A percentile compares a stretch with the other conserved stretches of the same genome.
Evolutionary conservation across 768 basidiomycete species (phyloP).

Genomic region (Podaxis pistillaris): DNA sequence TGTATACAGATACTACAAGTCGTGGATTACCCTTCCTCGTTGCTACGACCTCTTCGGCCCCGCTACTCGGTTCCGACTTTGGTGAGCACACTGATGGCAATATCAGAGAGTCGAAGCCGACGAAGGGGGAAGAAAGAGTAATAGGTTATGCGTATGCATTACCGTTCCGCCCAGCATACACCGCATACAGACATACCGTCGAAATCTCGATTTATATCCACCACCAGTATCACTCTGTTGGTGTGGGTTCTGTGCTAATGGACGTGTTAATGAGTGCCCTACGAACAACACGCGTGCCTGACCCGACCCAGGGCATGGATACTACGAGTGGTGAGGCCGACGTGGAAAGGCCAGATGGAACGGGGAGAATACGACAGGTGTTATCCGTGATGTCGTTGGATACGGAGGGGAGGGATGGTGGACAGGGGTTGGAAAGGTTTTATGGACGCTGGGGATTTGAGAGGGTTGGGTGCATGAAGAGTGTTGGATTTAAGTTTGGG

Average conservation of each 20-base stretch:
- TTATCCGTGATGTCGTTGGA: conserved; percentile 22
- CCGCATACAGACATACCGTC: conserved; percentile 22
- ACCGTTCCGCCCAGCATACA: conserved; percentile 19
- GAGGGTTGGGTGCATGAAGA: conserved; percentile 20
- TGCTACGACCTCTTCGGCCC: not conserved
- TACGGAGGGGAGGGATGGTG: conserved; percentile 14
- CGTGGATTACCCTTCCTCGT: not conserved
- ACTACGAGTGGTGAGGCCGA: not conserved
- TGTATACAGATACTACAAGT: not conserved
- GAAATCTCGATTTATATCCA: conserved; percentile 23
- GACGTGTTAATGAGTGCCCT: not conserved
- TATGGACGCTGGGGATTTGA: conserved; percentile 22
- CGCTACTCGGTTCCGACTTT: too few relatives aligned
- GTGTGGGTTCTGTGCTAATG: conserved; percentile 19
- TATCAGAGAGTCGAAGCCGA: too few relatives aligned
- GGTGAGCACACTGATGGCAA: not conserved
- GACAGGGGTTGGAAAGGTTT: conserved; percentile 21
- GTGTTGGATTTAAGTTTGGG: conserved; percentile 23
- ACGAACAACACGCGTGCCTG: not conserved
- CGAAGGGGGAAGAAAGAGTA: not conserved
- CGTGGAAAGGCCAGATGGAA: not conserved
- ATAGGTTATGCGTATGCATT: conserved; percentile 21
- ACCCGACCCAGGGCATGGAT: not conserved
- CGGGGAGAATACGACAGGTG: conserved; percentile 16
- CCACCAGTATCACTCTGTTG: conserved; percentile 14